A percentile compares a stretch with the other conserved stretches of the same genome.
These are phyloP conservation scores for Erodium trifolium DNA, from an alignment of 441 rosid genomes.

Conservation along the genomic window DNA sequence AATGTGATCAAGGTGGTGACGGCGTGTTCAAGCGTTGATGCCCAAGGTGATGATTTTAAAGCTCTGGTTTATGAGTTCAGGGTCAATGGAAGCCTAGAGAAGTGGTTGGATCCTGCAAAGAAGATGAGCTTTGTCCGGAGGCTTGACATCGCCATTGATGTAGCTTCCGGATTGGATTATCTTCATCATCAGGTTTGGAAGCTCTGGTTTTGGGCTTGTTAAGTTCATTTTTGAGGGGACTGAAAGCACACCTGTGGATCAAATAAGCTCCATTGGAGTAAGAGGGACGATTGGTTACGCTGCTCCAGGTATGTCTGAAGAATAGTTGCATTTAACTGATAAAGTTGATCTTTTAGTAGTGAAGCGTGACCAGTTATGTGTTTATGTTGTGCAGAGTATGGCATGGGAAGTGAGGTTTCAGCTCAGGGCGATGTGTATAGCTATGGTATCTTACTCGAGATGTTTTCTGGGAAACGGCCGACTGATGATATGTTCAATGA, in stretches of 20 bases:
- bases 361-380: too few relatives aligned
- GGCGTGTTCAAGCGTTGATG: slow-evolving; percentile 13
- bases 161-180: not conserved
- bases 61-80: not conserved
- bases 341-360: too few relatives aligned
- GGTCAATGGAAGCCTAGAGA: slow-evolving; percentile 13
- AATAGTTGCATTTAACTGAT: too few relatives aligned
- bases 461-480: not conserved
- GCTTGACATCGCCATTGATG: slow-evolving; percentile 7
- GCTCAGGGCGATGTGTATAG: not conserved
- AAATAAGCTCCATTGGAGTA: not conserved
- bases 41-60: slow-evolving; percentile 7
- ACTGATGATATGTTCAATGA: not conserved
- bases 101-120: not conserved
- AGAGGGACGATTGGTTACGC: not conserved
- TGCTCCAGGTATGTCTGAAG: not conserved
- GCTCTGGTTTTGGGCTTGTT: slow-evolving; percentile 8
- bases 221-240: not conserved
- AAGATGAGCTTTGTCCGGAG: not conserved
- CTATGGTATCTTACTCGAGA: not conserved
- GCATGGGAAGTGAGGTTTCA: not conserved
- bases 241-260: accelerated
- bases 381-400: not conserved
- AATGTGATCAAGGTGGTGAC: slow-evolving; percentile 15
- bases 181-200: slow-evolving; percentile 9